Evolutionary conservation across 2,329 filamentous ascomycete species (phyloP).

Genomic region (Clarireedia sp.): DNA sequence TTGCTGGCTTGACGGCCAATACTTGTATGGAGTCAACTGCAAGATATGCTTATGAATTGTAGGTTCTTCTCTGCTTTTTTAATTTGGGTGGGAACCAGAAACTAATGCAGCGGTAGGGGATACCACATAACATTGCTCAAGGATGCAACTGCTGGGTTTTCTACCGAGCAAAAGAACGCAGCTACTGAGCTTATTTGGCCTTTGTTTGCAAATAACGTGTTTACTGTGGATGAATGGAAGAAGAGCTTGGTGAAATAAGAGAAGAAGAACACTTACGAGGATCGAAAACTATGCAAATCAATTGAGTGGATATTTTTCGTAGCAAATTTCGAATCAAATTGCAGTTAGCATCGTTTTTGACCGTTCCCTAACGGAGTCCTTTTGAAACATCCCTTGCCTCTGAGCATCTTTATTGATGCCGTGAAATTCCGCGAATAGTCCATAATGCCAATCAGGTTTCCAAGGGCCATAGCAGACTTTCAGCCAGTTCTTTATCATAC

Average conservation of each 20-base stretch:
- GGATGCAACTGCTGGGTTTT: conserved; percentile 25
- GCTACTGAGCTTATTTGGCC: conserved; percentile 26
- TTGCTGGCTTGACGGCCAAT: conserved; percentile 29
- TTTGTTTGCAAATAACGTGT: conserved; percentile 23
- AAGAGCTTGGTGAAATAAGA: conserved; percentile 10
- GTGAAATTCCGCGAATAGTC: not conserved
- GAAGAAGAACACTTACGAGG: not conserved
- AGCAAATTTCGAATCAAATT: too few species aligned
- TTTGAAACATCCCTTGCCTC: not conserved
- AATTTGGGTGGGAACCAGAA: not conserved
- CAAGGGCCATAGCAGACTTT: conserved; percentile 17
- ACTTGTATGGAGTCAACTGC: conserved; percentile 32
- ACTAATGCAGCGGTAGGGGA: conserved; percentile 14
- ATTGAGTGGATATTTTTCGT: too few species aligned
- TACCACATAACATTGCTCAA: conserved; percentile 24
- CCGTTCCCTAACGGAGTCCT: not conserved
- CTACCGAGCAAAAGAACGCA: conserved; percentile 18
- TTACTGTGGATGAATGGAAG: conserved; percentile 22
- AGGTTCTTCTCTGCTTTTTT: not conserved
- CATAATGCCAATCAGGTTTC: conserved; percentile 12
- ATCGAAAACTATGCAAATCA: too few species aligned
- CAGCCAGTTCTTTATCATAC: conserved; percentile 19
- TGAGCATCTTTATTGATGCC: not conserved
- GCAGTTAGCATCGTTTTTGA: not conserved
- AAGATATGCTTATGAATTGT: conserved; percentile 29